Percentiles rank a stretch among this genome's conserved stretches.
These are phyloP conservation scores for Fusarium duplospermum DNA, from an alignment of 2,329 filamentous ascomycete genomes.

Conservation along the genomic window DNA sequence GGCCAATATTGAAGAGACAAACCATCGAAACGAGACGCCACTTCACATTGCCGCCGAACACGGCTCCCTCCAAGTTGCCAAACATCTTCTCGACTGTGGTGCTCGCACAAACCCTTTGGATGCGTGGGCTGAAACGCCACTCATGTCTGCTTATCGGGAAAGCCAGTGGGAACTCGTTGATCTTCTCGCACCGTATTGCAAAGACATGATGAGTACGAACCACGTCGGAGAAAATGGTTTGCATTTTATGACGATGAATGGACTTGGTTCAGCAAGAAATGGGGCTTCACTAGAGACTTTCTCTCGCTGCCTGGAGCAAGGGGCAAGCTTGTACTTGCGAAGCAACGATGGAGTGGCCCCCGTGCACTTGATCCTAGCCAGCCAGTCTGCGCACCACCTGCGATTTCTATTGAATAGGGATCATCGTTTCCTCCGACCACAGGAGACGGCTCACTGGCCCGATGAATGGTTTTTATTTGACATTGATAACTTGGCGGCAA, in stretches of 20 bases:
- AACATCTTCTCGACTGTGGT: background rate
- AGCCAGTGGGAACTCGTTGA: background rate
- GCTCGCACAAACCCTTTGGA: background rate
- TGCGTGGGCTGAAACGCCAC: background rate
- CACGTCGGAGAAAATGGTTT: background rate
- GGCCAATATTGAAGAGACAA: background rate
- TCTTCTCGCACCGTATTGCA: background rate
- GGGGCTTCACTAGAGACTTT: background rate
- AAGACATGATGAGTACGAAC: background rate
- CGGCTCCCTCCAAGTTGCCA: background rate
- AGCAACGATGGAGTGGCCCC: background rate
- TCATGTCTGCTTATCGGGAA: background rate
- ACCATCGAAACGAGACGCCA: background rate
- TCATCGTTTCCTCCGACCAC: background rate
- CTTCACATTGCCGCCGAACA: background rate
- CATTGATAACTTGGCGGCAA: background rate
- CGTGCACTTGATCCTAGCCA: background rate
- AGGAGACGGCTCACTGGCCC: background rate
- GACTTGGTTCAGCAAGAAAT: background rate
- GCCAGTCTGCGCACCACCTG: background rate
- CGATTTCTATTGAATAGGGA: background rate
- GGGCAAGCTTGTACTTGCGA: background rate
- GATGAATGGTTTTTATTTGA: accelerated
- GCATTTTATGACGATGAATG: background rate
- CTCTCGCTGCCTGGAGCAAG: background rate